Percentiles rank a stretch among this genome's conserved stretches.
These are phyloP conservation scores for Linnemannia elongata DNA, from an alignment of 192 early-diverging fungal genomes.

Conservation along the genomic window DNA sequence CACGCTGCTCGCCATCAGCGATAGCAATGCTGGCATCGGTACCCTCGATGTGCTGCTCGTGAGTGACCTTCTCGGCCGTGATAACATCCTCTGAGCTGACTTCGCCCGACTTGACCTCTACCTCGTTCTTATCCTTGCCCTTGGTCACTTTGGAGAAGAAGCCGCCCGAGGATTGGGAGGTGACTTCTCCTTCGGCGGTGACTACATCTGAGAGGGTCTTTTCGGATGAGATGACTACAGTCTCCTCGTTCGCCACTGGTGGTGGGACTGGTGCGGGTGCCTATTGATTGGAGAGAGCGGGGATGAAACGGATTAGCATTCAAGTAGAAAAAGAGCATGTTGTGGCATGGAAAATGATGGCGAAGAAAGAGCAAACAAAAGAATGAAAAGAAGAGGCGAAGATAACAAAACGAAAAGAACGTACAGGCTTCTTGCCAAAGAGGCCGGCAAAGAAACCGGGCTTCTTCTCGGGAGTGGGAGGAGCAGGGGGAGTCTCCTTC, in stretches of 20 bases:
- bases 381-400: too few relatives aligned
- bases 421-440: conserved; percentile 50
- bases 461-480: conserved; percentile 49
- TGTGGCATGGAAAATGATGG: background rate
- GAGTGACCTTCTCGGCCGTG: conserved; percentile 42
- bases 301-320: background rate
- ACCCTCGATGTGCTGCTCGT: conserved; percentile 43
- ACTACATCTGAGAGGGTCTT: conserved; percentile 47
- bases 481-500: conserved; percentile 29
- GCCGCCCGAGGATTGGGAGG: conserved; percentile 39
- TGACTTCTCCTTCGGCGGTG: conserved; percentile 46
- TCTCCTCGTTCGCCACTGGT: conserved; percentile 44
- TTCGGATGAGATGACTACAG: conserved; percentile 46
- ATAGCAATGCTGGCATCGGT: conserved; percentile 46
- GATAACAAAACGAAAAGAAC: background rate
- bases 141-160: conserved; percentile 55
- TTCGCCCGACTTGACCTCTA: conserved; percentile 54
- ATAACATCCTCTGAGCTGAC: conserved; percentile 40
- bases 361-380: background rate
- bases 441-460: conserved; percentile 45
- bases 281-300: conserved; percentile 3
- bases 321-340: background rate
- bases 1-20: conserved; percentile 30
- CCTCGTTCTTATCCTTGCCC: conserved; percentile 56
- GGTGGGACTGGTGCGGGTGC: conserved; percentile 34